phyloP scores from a whole-genome alignment of 441 rosid species.

The Geranium incanum region DNA sequence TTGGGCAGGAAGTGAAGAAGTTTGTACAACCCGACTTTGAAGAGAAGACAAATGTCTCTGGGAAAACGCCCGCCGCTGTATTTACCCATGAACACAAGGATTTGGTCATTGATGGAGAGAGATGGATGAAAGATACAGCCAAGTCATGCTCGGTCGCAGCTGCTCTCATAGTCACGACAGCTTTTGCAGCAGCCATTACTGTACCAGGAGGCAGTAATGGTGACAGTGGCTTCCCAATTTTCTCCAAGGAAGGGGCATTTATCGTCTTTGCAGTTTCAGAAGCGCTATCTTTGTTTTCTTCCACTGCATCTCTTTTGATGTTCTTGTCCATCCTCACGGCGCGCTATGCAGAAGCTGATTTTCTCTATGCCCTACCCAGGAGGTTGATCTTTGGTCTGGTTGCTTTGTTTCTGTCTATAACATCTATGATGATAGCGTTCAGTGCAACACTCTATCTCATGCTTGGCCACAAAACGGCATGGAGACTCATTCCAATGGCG shows the following conservation, averaged over 20 bases:
- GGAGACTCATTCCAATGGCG: conserved; percentile 13
- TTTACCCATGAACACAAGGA: not conserved
- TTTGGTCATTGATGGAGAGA: not conserved
- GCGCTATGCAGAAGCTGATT: conserved; percentile 33
- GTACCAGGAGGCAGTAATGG: conserved; percentile 35
- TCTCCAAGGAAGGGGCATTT: not conserved
- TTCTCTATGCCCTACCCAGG: conserved; percentile 28
- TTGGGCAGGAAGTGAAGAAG: conserved; percentile 4
- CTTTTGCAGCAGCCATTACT: conserved; percentile 32
- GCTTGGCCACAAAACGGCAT: not conserved
- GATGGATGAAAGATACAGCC: conserved; percentile 1
- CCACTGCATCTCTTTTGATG: conserved; percentile 31
- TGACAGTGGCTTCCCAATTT: conserved; percentile 19
- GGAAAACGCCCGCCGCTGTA: not conserved
- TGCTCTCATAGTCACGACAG: conserved; percentile 32
- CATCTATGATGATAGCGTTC: conserved; percentile 33
- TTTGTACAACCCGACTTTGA: conserved; percentile 5
- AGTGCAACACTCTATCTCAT: conserved; percentile 26
- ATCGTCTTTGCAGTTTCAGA: conserved; percentile 24
- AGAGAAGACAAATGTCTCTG: not conserved
- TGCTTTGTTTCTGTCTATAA: conserved; percentile 28
- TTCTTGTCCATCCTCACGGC: conserved; percentile 37
- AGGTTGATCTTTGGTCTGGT: conserved; percentile 31
- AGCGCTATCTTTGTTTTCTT: conserved; percentile 31
- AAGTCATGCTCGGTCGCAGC: conserved; percentile 29